A percentile compares a stretch with the other conserved stretches of the same genome.
These are phyloP conservation scores for Metschnikowia cerradonensis DNA, from an alignment of 805 yeast species.

Conservation along the genomic window DNA sequence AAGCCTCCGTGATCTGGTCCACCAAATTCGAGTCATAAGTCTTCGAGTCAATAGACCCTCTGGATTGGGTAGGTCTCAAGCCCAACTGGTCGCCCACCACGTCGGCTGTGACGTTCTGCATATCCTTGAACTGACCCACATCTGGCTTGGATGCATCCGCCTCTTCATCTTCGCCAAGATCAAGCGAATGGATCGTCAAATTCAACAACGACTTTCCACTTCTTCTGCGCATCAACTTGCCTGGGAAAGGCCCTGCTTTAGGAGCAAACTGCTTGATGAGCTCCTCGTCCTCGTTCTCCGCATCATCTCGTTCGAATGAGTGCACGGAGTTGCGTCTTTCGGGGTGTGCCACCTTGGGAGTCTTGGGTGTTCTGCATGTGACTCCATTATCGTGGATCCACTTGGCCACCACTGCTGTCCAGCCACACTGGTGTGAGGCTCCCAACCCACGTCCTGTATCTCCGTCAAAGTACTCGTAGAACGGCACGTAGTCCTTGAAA, in stretches of 20 bases:
- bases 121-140: conserved; percentile 14
- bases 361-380: conserved; percentile 51
- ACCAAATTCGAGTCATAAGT: conserved; percentile 30
- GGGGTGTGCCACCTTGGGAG: conserved; percentile 17
- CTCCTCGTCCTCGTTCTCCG: conserved; percentile 22
- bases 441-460: conserved; percentile 94
- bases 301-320: conserved; percentile 20
- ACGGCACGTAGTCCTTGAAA: conserved; percentile 73
- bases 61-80: conserved; percentile 19
- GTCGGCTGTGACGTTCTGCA: conserved; percentile 20
- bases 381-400: conserved; percentile 87
- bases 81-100: conserved; percentile 13
- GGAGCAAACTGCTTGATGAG: conserved; percentile 42
- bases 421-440: conserved; percentile 91
- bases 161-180: conserved; percentile 60
- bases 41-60: conserved; percentile 29
- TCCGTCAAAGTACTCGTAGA: conserved; percentile 88
- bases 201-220: conserved; percentile 72
- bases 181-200: conserved; percentile 63
- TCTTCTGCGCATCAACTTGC: conserved; percentile 57
- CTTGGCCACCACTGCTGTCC: conserved; percentile 93
- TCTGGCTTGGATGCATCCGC: conserved; percentile 17
- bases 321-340: conserved; percentile 28
- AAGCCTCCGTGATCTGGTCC: conserved; percentile 34
- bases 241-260: conserved; percentile 47